Evolutionary conservation across 2,329 filamentous ascomycete species (phyloP).

Genomic region (Nannizzia gypsea): DNA sequence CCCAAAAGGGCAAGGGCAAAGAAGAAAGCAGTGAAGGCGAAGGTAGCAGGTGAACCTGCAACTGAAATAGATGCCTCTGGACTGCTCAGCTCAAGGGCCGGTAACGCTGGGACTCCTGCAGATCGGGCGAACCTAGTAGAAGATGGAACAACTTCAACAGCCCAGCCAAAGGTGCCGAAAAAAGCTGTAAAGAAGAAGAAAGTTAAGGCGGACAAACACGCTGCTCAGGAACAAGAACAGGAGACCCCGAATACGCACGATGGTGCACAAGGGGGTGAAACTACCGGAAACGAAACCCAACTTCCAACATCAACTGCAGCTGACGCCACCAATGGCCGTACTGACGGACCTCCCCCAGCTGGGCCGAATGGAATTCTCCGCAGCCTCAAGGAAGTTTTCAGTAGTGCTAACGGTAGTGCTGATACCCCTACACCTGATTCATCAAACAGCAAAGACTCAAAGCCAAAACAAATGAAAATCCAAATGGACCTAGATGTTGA

Average conservation of each 20-base stretch:
- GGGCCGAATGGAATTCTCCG: background rate
- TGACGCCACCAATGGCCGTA: background rate
- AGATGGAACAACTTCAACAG: background rate
- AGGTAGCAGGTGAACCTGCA: background rate
- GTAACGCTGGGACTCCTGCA: background rate
- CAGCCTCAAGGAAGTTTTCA: background rate
- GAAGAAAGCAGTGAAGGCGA: background rate
- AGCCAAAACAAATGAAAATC: background rate
- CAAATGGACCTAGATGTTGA: slow-evolving; percentile 11
- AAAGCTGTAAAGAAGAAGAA: slow-evolving; percentile 6
- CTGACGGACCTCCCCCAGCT: background rate
- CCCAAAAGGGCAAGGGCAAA: background rate
- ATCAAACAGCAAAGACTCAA: background rate
- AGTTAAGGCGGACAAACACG: background rate
- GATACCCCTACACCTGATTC: background rate
- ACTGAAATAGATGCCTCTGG: background rate
- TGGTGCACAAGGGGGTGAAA: background rate
- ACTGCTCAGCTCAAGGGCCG: background rate
- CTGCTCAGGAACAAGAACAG: background rate
- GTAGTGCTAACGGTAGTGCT: background rate
- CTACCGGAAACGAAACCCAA: background rate
- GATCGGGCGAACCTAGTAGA: background rate
- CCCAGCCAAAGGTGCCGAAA: background rate
- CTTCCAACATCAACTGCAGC: background rate
- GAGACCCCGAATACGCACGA: background rate